Conservation (phyloP, 805 yeast species). For the Ogataea dorogensis region DNA sequence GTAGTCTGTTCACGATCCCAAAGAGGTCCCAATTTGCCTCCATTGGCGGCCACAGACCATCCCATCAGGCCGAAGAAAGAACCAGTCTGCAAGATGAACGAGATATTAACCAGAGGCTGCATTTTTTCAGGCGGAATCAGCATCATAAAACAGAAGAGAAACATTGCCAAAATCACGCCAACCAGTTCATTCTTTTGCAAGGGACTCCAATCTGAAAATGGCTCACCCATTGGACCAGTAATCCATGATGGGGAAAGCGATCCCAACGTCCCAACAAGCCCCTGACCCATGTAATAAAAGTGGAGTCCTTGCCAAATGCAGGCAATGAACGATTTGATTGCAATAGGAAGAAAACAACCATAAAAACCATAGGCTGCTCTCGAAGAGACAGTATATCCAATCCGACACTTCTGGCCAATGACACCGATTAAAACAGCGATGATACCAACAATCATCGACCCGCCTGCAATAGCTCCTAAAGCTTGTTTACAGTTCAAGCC, state of each 20-base stretch:
- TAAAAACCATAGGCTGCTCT: slow-evolving; percentile 46
- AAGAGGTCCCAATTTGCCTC: slow-evolving; percentile 32
- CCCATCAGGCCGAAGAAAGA: slow-evolving; percentile 27
- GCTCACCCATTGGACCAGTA: slow-evolving; percentile 26
- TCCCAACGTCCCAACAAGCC: slow-evolving; percentile 39
- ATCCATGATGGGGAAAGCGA: slow-evolving; percentile 38
- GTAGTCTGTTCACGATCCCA: slow-evolving; percentile 21
- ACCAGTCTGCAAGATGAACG: slow-evolving; percentile 28
- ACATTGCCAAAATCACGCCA: slow-evolving; percentile 33
- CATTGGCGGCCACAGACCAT: slow-evolving; percentile 31
- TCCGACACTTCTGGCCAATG: slow-evolving; percentile 51
- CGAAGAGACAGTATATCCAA: slow-evolving; percentile 47
- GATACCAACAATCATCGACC: slow-evolving; percentile 43
- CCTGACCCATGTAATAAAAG: slow-evolving; percentile 46
- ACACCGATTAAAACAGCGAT: slow-evolving; percentile 48
- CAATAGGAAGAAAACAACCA: slow-evolving; percentile 43
- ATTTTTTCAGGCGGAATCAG: slow-evolving; percentile 34
- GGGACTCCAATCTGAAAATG: slow-evolving; percentile 28
- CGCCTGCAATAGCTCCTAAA: slow-evolving; percentile 44
- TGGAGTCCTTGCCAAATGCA: slow-evolving; percentile 48
- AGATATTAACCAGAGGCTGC: slow-evolving; percentile 26
- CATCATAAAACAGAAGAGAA: slow-evolving; percentile 43
- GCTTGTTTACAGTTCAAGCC: slow-evolving; percentile 36
- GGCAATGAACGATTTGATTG: slow-evolving; percentile 43
- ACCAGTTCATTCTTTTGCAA: slow-evolving; percentile 43